Evolutionary conservation across 2,329 filamentous ascomycete genomes (phyloP), one percentile per base, ranked within the genome.

Genomic region (Lachnellula hyalina): DNA sequence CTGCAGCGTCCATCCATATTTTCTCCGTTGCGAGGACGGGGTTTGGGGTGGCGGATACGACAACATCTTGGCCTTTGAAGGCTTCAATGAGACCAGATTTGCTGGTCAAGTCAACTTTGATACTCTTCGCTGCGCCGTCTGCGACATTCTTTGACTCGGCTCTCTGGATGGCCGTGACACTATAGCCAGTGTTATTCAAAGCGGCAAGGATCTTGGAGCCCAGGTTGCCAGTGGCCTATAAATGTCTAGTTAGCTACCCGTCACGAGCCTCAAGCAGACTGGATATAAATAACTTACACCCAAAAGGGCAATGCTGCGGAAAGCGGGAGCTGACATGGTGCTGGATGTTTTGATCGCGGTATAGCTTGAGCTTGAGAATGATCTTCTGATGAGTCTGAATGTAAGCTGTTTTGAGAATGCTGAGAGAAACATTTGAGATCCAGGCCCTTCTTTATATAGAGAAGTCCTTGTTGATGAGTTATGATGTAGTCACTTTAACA

Each of bases 1-100:
- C 73, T 12, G 80, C 75, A 0, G 82, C 83, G 47, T 84, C 76
- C 46, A 84, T 75, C 54, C 84, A 67, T 12, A 58, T 53, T 34
- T 58, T 56, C 34, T 60, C 58, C 12, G 48, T 51, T 5, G 35
- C 45, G 6, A 60, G 56, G 5, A 45, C 28, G n/a, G 58, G 56
- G 17, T 51, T 48, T 11, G 58, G 56, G 5, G 50, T 35, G 3
- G 56, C 54, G 23, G 53, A 56, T 14, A 61, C 51, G 21, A 61
- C 54, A 19, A 59, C 52, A 49, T 61, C 58, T 53, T 59, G 56
- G 28, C 51, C 44, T 47, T 52, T 49, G 51, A 61, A 57, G 2
- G 58, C 54, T 3, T 36, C n/a, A 17, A 25, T 54, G 15, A 61
- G 54, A 9, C 49, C 56, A 21, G 51, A 41, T 5, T 28, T 46